These are phyloP conservation scores for Kwoniella bestiolae DNA, from an alignment of 768 basidiomycete genomes.

Conservation along the genomic window DNA sequence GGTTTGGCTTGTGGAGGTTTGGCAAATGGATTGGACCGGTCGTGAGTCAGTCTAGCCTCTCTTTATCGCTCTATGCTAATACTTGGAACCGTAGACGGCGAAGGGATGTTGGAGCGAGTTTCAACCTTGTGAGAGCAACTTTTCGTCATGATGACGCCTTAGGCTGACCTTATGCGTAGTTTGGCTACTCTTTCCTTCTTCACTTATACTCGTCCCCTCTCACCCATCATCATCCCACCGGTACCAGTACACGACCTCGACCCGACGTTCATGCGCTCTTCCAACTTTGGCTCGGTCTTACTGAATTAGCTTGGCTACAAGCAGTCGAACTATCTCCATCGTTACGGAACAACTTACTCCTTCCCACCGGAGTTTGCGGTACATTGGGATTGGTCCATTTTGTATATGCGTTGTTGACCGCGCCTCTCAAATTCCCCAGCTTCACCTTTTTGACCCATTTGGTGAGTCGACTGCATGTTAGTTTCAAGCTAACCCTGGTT, in stretches of 20 bases:
- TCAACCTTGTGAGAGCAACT: slow-evolving; percentile 55
- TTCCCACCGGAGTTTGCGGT: slow-evolving; percentile 49
- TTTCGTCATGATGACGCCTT: slow-evolving; percentile 5
- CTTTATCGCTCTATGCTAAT: not conserved
- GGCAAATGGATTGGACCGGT: slow-evolving; percentile 47
- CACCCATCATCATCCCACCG: slow-evolving; percentile 48
- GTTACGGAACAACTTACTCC: slow-evolving; percentile 36
- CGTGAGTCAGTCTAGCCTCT: too few relatives aligned
- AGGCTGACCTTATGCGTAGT: slow-evolving; percentile 26
- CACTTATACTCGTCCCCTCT: slow-evolving; percentile 53
- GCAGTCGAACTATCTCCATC: slow-evolving; percentile 38
- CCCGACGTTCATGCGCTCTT: slow-evolving; percentile 52
- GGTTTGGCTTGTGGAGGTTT: slow-evolving; percentile 43
- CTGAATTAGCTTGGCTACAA: slow-evolving; percentile 51
- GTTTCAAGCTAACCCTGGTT: not conserved
- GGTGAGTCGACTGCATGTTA: slow-evolving; percentile 24
- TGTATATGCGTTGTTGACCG: slow-evolving; percentile 43
- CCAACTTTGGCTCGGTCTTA: slow-evolving; percentile 49
- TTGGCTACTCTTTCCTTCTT: slow-evolving; percentile 51
- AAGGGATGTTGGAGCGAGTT: slow-evolving; percentile 43
- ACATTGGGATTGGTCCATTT: slow-evolving; percentile 43
- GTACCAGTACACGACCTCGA: slow-evolving; percentile 33
- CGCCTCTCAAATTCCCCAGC: slow-evolving; percentile 52
- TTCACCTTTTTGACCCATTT: slow-evolving; percentile 53
- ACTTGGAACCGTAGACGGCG: slow-evolving; percentile 38